Percentiles rank a stretch among this genome's conserved stretches.
Evolutionary conservation across 2,329 filamentous ascomycete genomes (phyloP).

Genomic region (Rosellinia necatrix): DNA sequence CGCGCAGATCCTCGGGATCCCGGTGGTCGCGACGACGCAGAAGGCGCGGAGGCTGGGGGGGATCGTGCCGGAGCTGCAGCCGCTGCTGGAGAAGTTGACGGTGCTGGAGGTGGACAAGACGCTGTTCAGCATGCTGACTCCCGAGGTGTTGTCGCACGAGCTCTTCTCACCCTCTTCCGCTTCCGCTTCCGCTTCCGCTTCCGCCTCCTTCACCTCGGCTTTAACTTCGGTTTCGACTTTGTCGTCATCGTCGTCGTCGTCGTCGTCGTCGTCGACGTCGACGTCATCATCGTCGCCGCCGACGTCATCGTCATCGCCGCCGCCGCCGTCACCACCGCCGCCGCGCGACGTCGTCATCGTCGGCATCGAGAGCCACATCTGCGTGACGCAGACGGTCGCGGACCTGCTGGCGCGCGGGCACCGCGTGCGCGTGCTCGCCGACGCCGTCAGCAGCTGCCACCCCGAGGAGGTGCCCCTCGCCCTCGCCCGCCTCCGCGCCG

Average conservation of each 20-base stretch:
- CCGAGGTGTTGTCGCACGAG: constrained; percentile 55
- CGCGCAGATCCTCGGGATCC: constrained; percentile 69
- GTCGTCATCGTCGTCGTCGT: too few relatives aligned
- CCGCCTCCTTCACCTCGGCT: too few relatives aligned
- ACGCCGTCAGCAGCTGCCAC: constrained; percentile 89
- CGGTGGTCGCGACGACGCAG: constrained; percentile 86
- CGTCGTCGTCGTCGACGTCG: constrained; percentile 29
- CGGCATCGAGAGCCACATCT: constrained; percentile 93
- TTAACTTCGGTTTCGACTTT: too few relatives aligned
- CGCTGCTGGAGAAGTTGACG: constrained; percentile 56
- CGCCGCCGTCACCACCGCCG: constrained; percentile 43
- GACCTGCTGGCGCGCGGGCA: constrained; percentile 75
- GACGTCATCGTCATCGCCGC: constrained; percentile 85
- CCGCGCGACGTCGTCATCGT: constrained; percentile 73
- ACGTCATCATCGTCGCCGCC: constrained; percentile 69
- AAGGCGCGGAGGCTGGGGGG: constrained; percentile 77
- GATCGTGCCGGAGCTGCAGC: constrained; percentile 73
- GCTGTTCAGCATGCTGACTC: constrained; percentile 84
- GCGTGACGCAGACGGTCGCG: constrained; percentile 88
- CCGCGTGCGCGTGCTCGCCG: constrained; percentile 82
- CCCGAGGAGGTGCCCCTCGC: constrained; percentile 79
- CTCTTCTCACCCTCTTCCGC: too few relatives aligned
- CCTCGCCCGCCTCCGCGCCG: constrained; percentile 73
- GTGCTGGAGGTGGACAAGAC: constrained; percentile 79
- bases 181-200: too few relatives aligned